Percentiles rank a stretch among this genome's conserved stretches.
These are phyloP conservation scores for Pythium myriotylum DNA, from an alignment of 352 stramenopile genomes.

Conservation along the genomic window DNA sequence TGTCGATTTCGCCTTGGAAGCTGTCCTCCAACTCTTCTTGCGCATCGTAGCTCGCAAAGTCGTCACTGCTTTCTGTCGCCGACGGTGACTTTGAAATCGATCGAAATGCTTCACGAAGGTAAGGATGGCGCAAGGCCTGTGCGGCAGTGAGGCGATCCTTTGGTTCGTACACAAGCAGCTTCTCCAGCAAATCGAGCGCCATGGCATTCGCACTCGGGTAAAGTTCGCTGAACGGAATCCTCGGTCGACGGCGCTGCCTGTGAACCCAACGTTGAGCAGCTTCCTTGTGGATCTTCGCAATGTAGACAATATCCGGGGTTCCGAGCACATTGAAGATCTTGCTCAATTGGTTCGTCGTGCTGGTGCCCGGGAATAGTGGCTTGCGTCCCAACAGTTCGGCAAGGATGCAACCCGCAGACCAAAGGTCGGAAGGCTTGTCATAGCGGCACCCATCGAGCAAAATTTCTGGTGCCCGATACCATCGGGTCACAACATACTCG, in stretches of 20 bases:
- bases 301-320: slow-evolving; percentile 74
- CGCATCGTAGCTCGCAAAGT: slow-evolving; percentile 40
- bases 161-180: slow-evolving; percentile 71
- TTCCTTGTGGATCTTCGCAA: slow-evolving; percentile 68
- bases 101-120: slow-evolving; percentile 77
- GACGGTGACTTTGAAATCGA: slow-evolving; percentile 25
- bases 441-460: slow-evolving; percentile 90
- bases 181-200: slow-evolving; percentile 73
- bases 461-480: slow-evolving; percentile 89
- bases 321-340: slow-evolving; percentile 96
- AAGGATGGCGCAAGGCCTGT: slow-evolving; percentile 95
- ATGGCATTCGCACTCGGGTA: slow-evolving; percentile 75
- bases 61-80: slow-evolving; percentile 16
- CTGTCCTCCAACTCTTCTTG: slow-evolving; percentile 60
- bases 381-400: slow-evolving; percentile 94
- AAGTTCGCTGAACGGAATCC: slow-evolving; percentile 72
- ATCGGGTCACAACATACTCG: slow-evolving; percentile 79
- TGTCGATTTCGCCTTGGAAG: slow-evolving; percentile 70
- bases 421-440: slow-evolving; percentile 76
- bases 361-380: slow-evolving; percentile 96
- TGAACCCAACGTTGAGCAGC: slow-evolving; percentile 72
- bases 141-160: slow-evolving; percentile 84
- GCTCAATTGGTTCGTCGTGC: slow-evolving; percentile 96
- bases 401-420: slow-evolving; percentile 95
- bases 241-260: slow-evolving; percentile 50